phyloP scores from a whole-genome alignment of 257 asterid genomes.

The Henckelia pumila region DNA sequence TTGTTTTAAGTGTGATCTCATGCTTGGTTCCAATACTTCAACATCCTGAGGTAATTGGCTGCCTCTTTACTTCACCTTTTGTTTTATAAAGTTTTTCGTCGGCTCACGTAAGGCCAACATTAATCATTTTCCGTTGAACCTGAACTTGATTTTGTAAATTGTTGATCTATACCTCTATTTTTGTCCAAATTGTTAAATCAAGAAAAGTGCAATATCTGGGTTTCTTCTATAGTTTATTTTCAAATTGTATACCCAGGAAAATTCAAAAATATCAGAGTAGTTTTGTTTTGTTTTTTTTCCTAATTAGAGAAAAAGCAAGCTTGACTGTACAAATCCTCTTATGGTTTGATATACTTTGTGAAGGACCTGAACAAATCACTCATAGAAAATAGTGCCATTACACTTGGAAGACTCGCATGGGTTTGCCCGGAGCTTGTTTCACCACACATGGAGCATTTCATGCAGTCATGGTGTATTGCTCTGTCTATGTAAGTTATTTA shows the following conservation, averaged over 20 bases:
- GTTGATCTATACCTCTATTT: too few relatives aligned
- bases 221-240: too few relatives aligned
- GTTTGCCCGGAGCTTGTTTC: constrained; percentile 91
- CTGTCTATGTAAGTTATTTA: constrained; percentile 68
- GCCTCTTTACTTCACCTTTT: constrained; percentile 11
- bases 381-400: constrained; percentile 88
- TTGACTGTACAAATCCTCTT: constrained; percentile 22
- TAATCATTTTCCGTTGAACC: neutral
- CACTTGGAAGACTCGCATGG: constrained; percentile 92
- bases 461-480: constrained; percentile 93
- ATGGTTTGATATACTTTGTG: constrained; percentile 30
- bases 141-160: neutral
- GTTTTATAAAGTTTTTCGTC: constrained; percentile 11
- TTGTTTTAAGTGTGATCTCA: constrained; percentile 70
- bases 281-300: neutral
- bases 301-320: constrained; percentile 9
- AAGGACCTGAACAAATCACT: constrained; percentile 87
- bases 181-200: neutral
- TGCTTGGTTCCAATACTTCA: constrained; percentile 85
- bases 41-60: constrained; percentile 72
- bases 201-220: neutral
- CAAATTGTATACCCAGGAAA: neutral
- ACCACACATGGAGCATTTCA: constrained; percentile 95
- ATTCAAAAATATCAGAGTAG: neutral
- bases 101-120: neutral